Evolutionary conservation across 768 basidiomycete species (phyloP), one percentile per base, ranked within the genome.

Genomic region (Mycena rebaudengoi): DNA sequence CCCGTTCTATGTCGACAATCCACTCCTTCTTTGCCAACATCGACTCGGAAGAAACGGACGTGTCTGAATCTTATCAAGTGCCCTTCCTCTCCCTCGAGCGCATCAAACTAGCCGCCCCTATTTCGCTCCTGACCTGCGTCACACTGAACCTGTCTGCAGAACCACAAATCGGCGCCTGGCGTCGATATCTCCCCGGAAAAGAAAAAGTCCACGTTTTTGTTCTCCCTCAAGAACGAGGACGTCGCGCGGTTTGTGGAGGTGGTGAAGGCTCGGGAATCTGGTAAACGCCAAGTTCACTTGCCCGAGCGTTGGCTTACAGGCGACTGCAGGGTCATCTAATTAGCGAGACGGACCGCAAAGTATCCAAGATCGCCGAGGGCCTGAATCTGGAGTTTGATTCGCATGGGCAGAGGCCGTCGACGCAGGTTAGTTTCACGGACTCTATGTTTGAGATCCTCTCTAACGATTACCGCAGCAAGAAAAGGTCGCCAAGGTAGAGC

Each of bases 1-100:
- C 43, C 66, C 63, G 52, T 20, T 70, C 12, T 70, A 67, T 52
- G 37, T 70, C 56, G 69, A 70, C 39, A 54, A 46, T n/a, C 30
- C n/a, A 55, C 7, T 55, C 44, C 16, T 53, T 70, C 6, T 67
- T 54, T 23, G 56, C 53, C 13, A 70, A 64, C 49, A 44, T 46
- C 46, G 57, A 65, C 5, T 28, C 20, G 16, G 1, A 10, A 18
- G 33, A 66, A 58, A 56, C 59, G 10, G 66, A 45, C 33, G 21
- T 35, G 12, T 32, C 53, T 26, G 59, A 62, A 21, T 49, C 66
- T 23, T 65, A 41, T 25, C 62, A 62, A 29, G 57, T 67, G 7
- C 43, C 43, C 2, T 68, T 61, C 54, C 14, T 5, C 7, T 57
- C 18, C 48, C 32, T 68, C 3, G 49, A 57, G 29, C 59, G 62